Percentiles rank a stretch among this genome's conserved stretches.
phyloP scores from a whole-genome alignment of 441 rosid genomes.

The Erysimum cheiri region DNA sequence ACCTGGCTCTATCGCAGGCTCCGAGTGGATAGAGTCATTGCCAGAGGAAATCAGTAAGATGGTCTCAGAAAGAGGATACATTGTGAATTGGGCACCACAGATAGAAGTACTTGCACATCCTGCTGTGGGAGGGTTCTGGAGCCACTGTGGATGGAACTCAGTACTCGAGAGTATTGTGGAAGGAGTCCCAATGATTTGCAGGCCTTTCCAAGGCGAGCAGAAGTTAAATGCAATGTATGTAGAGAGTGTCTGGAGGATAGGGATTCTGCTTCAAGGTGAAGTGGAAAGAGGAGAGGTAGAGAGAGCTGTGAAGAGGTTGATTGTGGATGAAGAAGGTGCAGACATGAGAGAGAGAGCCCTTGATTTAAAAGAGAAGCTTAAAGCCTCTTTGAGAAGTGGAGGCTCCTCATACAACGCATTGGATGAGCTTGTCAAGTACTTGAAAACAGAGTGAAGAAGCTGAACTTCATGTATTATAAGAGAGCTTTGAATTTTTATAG shows the following conservation, averaged over 20 bases:
- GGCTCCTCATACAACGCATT: constrained; percentile 30
- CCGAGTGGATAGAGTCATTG: constrained; percentile 33
- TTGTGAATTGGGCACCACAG: constrained; percentile 57
- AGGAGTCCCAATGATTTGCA: constrained; percentile 55
- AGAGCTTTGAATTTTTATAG: not conserved
- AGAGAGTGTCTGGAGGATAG: constrained; percentile 46
- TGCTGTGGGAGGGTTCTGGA: constrained; percentile 50
- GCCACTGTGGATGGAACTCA: constrained; percentile 49
- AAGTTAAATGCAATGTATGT: constrained; percentile 46
- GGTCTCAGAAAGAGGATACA: constrained; percentile 42
- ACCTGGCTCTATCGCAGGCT: constrained; percentile 34
- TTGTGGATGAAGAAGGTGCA: constrained; percentile 29
- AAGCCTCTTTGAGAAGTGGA: constrained; percentile 24
- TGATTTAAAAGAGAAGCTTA: constrained; percentile 22
- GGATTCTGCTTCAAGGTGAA: constrained; percentile 18
- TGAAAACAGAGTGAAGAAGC: not conserved
- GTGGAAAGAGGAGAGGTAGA: constrained; percentile 16
- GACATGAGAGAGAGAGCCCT: constrained; percentile 23
- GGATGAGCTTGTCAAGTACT: constrained; percentile 41
- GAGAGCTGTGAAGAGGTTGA: constrained; percentile 32
- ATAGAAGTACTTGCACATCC: constrained; percentile 43
- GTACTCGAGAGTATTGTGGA: constrained; percentile 44
- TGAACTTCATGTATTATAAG: not conserved
- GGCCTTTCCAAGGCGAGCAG: constrained; percentile 50
- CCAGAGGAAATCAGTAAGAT: constrained; percentile 36